phyloP scores from a whole-genome alignment of 805 yeast genomes.

The Pichia kluyveri region DNA sequence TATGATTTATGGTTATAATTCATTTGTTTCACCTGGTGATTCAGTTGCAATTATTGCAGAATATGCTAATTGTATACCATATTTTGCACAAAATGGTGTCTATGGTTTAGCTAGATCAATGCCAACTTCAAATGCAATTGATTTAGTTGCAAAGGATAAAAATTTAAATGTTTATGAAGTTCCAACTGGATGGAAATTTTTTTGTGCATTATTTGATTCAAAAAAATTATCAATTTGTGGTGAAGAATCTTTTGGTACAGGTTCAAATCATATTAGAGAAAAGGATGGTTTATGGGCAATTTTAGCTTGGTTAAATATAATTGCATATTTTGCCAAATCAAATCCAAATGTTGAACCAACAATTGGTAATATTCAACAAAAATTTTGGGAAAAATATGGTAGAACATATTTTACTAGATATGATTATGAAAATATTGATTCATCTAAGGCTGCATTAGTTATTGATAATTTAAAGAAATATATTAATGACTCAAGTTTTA shows the following conservation, averaged over 20 bases:
- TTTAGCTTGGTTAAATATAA: slow-evolving; percentile 91
- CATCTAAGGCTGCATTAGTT: slow-evolving; percentile 66
- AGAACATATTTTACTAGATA: slow-evolving; percentile 95
- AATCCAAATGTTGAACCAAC: slow-evolving; percentile 44
- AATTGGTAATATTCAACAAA: slow-evolving; percentile 68
- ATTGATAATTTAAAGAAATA: slow-evolving; percentile 41
- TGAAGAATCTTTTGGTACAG: slow-evolving; percentile 97
- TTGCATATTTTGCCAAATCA: slow-evolving; percentile 65
- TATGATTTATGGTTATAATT: slow-evolving; percentile 92
- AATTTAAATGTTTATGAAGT: slow-evolving; percentile 81
- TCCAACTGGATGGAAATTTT: slow-evolving; percentile 98
- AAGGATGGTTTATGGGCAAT: slow-evolving; percentile 98
- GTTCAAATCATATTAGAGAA: slow-evolving; percentile 94
- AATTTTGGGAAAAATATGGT: slow-evolving; percentile 89
- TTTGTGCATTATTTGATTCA: slow-evolving; percentile 91
- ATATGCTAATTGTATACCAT: slow-evolving; percentile 84
- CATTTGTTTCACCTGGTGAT: slow-evolving; percentile 97
- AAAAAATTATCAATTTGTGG: slow-evolving; percentile 93
- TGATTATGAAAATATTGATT: slow-evolving; percentile 78
- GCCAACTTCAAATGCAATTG: slow-evolving; percentile 96
- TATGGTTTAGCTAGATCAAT: slow-evolving; percentile 92
- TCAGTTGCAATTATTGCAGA: slow-evolving; percentile 96
- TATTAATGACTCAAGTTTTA: slow-evolving; percentile 22
- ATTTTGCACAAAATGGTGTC: slow-evolving; percentile 76
- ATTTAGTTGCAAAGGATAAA: slow-evolving; percentile 75